A percentile compares a stretch with the other conserved stretches of the same genome.
phyloP scores from a whole-genome alignment of 108 stramenopile species.

The Thalassiosira profunda region DNA sequence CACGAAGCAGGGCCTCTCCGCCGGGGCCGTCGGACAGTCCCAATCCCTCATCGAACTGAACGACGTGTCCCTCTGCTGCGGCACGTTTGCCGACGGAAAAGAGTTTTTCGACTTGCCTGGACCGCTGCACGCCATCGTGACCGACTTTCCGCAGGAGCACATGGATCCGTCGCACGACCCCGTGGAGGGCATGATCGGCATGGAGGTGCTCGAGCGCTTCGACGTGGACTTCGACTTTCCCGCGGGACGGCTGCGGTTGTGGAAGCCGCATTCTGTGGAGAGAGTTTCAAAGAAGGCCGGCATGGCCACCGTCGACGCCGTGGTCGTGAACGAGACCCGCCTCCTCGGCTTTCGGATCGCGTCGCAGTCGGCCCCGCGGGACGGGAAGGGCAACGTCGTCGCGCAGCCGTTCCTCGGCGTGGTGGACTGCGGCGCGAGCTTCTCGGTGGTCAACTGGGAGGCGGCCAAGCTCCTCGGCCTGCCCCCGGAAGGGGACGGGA shows the following conservation, averaged over 20 bases:
- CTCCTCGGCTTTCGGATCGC: slow-evolving; percentile 69
- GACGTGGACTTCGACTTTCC: slow-evolving; percentile 88
- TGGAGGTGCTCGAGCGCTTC: slow-evolving; percentile 73
- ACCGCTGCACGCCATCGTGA: slow-evolving; percentile 69
- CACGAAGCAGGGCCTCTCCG: slow-evolving; percentile 55
- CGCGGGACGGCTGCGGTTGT: slow-evolving; percentile 61
- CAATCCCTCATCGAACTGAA: slow-evolving; percentile 54
- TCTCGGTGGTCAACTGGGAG: slow-evolving; percentile 73
- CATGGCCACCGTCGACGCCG: slow-evolving; percentile 62
- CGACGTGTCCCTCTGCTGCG: slow-evolving; percentile 63
- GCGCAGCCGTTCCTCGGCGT: slow-evolving; percentile 72
- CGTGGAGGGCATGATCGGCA: slow-evolving; percentile 86
- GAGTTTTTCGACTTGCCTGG: slow-evolving; percentile 37
- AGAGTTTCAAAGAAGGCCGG: slow-evolving; percentile 29
- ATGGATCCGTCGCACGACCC: slow-evolving; percentile 81
- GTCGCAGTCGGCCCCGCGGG: slow-evolving; percentile 13
- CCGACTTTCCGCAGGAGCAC: slow-evolving; percentile 85
- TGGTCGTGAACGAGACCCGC: slow-evolving; percentile 77
- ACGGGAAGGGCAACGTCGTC: not conserved
- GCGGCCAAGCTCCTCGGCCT: slow-evolving; percentile 64
- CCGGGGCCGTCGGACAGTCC: slow-evolving; percentile 44
- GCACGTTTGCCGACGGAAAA: slow-evolving; percentile 18
- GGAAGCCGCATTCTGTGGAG: slow-evolving; percentile 56
- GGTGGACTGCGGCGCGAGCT: slow-evolving; percentile 77
- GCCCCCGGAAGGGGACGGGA: slow-evolving; percentile 51